Percentiles rank a stretch among this genome's conserved stretches.
Conservation (phyloP, 768 basidiomycete species). For the Calocybe gangraenosa region DNA sequence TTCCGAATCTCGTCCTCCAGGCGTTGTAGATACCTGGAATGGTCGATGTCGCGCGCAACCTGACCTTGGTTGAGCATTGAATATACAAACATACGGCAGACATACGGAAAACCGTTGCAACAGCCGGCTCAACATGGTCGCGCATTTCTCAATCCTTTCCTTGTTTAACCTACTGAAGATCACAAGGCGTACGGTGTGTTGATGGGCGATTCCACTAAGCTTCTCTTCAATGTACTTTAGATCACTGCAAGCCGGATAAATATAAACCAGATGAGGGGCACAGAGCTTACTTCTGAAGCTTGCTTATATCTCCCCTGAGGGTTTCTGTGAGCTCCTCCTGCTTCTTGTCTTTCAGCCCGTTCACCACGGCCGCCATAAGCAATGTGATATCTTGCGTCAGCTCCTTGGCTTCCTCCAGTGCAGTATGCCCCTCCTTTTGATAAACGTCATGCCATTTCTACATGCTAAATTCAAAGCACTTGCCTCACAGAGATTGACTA, state of each 20-base stretch:
- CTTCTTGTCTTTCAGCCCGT: slow-evolving; percentile 9
- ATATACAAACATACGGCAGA: no score
- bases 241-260: no score
- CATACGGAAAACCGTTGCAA: no score
- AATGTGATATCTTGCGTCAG: no score
- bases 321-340: neutral
- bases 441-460: no score
- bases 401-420: slow-evolving; percentile 6
- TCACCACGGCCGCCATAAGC: slow-evolving; percentile 6
- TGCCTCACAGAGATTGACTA: slow-evolving; percentile 10
- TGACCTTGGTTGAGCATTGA: neutral
- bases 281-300: slow-evolving; percentile 1
- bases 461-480: no score
- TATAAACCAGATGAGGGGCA: slow-evolving; percentile 5
- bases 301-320: neutral
- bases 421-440: slow-evolving; percentile 9
- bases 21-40: neutral
- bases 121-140: neutral
- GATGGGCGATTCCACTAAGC: neutral
- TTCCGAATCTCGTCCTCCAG: no score
- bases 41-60: slow-evolving; percentile 3
- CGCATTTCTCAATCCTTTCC: neutral
- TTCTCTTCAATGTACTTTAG: slow-evolving; percentile 8
- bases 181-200: slow-evolving; percentile 1
- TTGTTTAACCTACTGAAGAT: slow-evolving; percentile 2